Conservation (phyloP, 805 yeast genomes). For the Pichia thaimueangensis region DNA sequence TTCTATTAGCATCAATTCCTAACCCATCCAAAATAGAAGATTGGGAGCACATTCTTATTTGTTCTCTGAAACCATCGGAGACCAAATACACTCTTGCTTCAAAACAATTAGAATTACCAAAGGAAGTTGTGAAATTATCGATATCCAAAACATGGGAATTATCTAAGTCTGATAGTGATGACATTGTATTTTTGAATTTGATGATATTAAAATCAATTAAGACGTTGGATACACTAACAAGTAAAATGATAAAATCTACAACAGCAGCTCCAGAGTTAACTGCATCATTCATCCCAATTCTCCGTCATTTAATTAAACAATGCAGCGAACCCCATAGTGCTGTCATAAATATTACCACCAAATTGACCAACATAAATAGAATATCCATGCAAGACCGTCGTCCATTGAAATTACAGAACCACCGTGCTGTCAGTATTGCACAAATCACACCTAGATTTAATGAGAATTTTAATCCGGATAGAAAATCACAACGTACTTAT, state of each 20-base stretch:
- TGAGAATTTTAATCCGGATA: constrained; percentile 93
- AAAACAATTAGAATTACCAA: constrained; percentile 14
- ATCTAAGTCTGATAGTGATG: constrained; percentile 6
- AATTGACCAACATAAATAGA: constrained; percentile 43
- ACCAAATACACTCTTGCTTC: constrained; percentile 20
- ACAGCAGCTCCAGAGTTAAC: constrained; percentile 55
- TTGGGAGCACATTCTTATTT: constrained; percentile 18
- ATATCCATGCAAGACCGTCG: constrained; percentile 44
- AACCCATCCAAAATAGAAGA: constrained; percentile 23
- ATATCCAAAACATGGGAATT: constrained; percentile 8
- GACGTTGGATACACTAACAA: constrained; percentile 29
- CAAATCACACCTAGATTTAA: constrained; percentile 87
- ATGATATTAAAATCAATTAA: constrained; percentile 31
- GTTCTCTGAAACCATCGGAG: constrained; percentile 11
- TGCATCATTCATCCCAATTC: constrained; percentile 38
- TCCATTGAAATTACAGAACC: constrained; percentile 78
- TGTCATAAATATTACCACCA: constrained; percentile 33
- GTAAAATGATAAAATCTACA: constrained; percentile 53
- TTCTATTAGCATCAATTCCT: constrained; percentile 40
- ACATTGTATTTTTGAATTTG: constrained; percentile 19
- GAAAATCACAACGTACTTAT: constrained; percentile 47
- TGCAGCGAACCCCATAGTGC: constrained; percentile 29
- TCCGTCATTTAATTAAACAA: constrained; percentile 35
- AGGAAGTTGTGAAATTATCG: constrained; percentile 5
- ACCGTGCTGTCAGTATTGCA: constrained; percentile 77